These are phyloP conservation scores for Fraxinus angustifolia DNA, from an alignment of 305 asterid species.

Conservation along the genomic window DNA sequence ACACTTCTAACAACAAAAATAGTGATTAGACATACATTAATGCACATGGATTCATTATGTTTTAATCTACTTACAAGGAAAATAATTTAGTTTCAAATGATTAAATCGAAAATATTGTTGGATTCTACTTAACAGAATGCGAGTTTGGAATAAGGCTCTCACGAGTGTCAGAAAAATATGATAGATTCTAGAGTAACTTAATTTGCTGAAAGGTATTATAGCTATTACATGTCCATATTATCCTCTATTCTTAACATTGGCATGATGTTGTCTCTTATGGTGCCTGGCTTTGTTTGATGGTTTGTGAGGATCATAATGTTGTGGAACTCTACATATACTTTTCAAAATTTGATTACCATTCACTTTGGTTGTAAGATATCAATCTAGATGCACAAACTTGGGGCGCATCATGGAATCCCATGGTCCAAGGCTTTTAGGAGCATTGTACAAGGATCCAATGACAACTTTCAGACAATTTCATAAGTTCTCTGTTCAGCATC, in stretches of 20 bases:
- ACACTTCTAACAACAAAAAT: not conserved
- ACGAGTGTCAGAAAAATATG: not conserved
- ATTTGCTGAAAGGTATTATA: not conserved
- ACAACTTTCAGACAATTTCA: constrained; percentile 69
- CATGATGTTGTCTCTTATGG: not conserved
- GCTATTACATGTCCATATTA: not conserved
- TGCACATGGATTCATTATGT: not conserved
- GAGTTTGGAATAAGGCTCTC: not conserved
- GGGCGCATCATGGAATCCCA: constrained; percentile 72
- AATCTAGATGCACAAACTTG: constrained; percentile 61
- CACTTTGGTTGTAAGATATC: constrained; percentile 35
- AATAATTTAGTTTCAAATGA: not conserved
- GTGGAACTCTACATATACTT: not conserved
- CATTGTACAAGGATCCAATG: constrained; percentile 69
- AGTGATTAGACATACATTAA: too few species aligned
- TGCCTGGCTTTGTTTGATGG: not conserved
- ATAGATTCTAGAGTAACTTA: not conserved
- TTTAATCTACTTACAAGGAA: not conserved
- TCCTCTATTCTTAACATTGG: not conserved
- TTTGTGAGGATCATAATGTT: constrained; percentile 4
- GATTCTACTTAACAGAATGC: not conserved
- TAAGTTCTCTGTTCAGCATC: constrained; percentile 68
- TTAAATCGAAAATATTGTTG: not conserved
- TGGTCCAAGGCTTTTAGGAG: constrained; percentile 64
- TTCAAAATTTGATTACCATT: not conserved